Evolutionary conservation across 352 stramenopile species (phyloP).

Genomic region (Aphanomyces euteiches): DNA sequence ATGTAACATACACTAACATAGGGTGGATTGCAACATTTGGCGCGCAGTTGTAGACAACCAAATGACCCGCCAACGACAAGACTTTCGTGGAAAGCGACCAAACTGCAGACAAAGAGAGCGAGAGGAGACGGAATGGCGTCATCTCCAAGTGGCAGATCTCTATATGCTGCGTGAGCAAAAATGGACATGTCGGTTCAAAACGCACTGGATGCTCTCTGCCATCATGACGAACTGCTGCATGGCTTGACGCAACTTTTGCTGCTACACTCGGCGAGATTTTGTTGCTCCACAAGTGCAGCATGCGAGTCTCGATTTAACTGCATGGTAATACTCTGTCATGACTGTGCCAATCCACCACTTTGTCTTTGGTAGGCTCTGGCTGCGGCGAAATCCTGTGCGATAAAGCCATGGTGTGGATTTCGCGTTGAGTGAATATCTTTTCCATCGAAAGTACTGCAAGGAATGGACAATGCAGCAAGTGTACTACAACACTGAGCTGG

Average conservation of each 20-base stretch:
- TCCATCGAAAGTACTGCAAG: not conserved
- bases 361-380: too few relatives aligned
- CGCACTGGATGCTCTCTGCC: too few relatives aligned
- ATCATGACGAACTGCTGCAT: not conserved
- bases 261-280: not conserved
- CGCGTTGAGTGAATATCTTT: not conserved
- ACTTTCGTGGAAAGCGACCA: constrained; percentile 4
- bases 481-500: not conserved
- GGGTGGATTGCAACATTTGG: too few relatives aligned
- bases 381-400: too few relatives aligned
- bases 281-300: not conserved
- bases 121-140: not conserved
- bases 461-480: not conserved
- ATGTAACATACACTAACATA: too few relatives aligned
- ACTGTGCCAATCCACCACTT: too few relatives aligned
- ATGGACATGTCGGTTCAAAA: too few relatives aligned
- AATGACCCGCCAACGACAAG: not conserved
- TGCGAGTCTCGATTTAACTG: too few relatives aligned
- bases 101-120: not conserved
- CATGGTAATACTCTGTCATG: too few relatives aligned
- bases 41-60: too few relatives aligned
- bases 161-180: too few relatives aligned
- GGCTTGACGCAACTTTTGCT: not conserved
- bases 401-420: too few relatives aligned
- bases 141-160: not conserved